Evolutionary conservation across 192 early-diverging fungal genomes (phyloP).

Genomic region (Coemansia erecta): DNA sequence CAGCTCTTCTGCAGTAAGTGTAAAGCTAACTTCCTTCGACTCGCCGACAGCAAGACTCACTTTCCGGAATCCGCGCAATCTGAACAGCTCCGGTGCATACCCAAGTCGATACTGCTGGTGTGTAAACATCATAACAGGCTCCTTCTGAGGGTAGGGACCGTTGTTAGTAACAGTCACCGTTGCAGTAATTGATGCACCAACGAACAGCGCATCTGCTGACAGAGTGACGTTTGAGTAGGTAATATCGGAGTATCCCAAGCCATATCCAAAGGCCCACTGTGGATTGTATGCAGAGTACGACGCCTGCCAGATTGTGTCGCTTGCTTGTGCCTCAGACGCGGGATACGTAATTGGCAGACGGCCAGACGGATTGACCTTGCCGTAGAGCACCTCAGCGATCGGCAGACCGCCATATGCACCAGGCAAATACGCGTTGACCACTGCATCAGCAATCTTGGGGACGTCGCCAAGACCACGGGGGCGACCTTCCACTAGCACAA

Average conservation of each 20-base stretch:
- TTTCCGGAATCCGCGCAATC: conserved; percentile 58
- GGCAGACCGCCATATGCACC: conserved; percentile 63
- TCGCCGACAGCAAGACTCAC: conserved; percentile 43
- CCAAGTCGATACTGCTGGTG: conserved; percentile 55
- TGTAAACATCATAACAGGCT: conserved; percentile 59
- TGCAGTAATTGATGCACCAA: conserved; percentile 24
- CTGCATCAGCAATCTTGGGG: conserved; percentile 39
- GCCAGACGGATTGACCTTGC: conserved; percentile 58
- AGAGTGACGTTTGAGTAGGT: conserved; percentile 48
- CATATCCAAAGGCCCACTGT: conserved; percentile 58
- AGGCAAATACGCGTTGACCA: conserved; percentile 59
- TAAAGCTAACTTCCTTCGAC: conserved; percentile 43
- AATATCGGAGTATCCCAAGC: conserved; percentile 55
- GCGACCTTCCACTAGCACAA: conserved; percentile 58
- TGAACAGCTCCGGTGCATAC: conserved; percentile 55
- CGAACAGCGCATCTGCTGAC: background rate
- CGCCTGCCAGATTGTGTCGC: conserved; percentile 45
- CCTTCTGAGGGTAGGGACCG: conserved; percentile 50
- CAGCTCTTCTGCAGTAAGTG: conserved; percentile 38
- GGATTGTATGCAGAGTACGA: conserved; percentile 49
- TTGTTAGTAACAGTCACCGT: conserved; percentile 49
- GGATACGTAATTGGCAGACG: conserved; percentile 62
- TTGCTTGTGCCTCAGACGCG: conserved; percentile 36
- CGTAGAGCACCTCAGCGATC: conserved; percentile 60
- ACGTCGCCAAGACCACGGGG: conserved; percentile 55